These are phyloP conservation scores for Pichia paraexigua DNA, from an alignment of 805 yeast genomes.

Conservation along the genomic window DNA sequence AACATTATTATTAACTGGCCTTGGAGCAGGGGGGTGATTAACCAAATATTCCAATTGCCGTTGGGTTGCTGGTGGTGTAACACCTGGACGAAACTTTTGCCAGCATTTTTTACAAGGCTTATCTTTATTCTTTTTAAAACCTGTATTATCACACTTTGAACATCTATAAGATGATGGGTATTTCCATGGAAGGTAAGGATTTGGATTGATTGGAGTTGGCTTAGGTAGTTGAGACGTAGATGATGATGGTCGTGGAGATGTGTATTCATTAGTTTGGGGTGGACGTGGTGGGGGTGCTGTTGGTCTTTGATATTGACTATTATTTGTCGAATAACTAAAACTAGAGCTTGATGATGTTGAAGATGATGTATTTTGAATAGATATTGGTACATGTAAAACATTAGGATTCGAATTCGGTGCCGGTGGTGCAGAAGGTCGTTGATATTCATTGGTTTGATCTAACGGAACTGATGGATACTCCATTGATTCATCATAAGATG, in stretches of 20 bases:
- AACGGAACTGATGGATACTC: conserved; percentile 12
- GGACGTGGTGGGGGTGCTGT: neutral
- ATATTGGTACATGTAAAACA: neutral
- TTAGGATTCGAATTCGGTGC: neutral
- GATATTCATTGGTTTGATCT: conserved; percentile 3
- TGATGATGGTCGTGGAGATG: neutral
- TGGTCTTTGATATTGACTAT: neutral
- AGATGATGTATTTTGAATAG: neutral
- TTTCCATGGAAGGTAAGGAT: conserved; percentile 48
- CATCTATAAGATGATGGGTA: conserved; percentile 61
- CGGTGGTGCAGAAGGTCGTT: conserved; percentile 4
- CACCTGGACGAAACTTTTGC: conserved; percentile 38
- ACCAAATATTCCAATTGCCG: conserved; percentile 9
- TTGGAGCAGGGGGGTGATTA: conserved; percentile 10
- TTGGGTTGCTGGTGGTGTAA: conserved; percentile 15
- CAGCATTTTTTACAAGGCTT: conserved; percentile 64
- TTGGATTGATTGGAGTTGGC: conserved; percentile 22
- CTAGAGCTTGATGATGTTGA: neutral
- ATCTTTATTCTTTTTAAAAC: conserved; percentile 53
- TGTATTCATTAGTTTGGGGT: neutral
- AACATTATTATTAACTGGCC: conserved; percentile 20
- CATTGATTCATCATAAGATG: conserved; percentile 39
- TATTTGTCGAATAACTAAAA: neutral
- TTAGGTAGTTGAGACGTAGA: conserved; percentile 1
- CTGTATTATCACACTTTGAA: conserved; percentile 66